Conservation (phyloP, 148 eudicot species). For the Vaccinium macrocarpon region DNA sequence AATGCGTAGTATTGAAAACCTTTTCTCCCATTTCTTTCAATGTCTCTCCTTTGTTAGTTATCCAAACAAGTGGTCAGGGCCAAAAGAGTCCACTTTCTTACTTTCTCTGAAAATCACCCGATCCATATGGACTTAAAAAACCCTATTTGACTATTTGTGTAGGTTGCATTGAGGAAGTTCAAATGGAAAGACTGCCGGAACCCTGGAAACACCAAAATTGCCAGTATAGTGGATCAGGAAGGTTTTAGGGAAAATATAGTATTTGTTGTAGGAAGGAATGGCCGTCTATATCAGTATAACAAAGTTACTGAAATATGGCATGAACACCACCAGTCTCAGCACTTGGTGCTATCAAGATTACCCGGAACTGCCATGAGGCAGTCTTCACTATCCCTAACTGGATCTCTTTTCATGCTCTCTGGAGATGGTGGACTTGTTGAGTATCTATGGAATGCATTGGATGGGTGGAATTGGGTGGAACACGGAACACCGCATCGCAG, state of each 20-base stretch:
- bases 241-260: conserved; percentile 63
- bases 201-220: conserved; percentile 61
- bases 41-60: not conserved
- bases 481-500: conserved; percentile 65
- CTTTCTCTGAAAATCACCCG: not conserved
- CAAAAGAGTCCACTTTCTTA: not conserved
- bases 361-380: conserved; percentile 72
- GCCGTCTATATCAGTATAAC: conserved; percentile 72
- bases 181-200: conserved; percentile 81
- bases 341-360: conserved; percentile 57
- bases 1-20: not conserved
- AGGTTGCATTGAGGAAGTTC: conserved; percentile 71
- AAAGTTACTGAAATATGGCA: conserved; percentile 75
- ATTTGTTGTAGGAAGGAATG: conserved; percentile 61
- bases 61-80: not conserved
- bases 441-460: conserved; percentile 63
- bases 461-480: conserved; percentile 86
- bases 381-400: conserved; percentile 38
- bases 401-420: conserved; percentile 76
- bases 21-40: not conserved
- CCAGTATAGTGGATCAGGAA: conserved; percentile 83
- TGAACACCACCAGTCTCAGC: conserved; percentile 72
- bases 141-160: conserved; percentile 5
- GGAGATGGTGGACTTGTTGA: conserved; percentile 74
- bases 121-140: not conserved